Base-by-base conservation (phyloP, 83 land plant genomes). In the Picea abies region DNA sequence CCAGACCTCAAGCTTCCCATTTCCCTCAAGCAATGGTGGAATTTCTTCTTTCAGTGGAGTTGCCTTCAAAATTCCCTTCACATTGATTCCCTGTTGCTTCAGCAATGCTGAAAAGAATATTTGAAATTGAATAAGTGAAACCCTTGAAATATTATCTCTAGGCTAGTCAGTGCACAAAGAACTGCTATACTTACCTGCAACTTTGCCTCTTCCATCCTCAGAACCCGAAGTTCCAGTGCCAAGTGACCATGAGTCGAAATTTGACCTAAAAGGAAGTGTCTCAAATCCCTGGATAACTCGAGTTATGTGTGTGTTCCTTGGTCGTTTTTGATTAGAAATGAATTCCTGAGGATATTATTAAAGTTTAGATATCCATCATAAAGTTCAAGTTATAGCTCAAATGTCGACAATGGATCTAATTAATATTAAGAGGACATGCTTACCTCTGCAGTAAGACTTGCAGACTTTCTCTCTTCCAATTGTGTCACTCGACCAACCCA, bases 181-280 rank as follows among this genome's bases (percentile, higher is more conserved):
- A 60, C 25, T 22, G n/a, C 65, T 77, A 35, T 29, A 63, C 66
- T 61, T 84, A 93, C 95, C 99, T 87, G 99, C 99, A 81, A 98
- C 99, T 91, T 96, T 96, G 81, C 99, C 99, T 88, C 97, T 86
- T 81, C 99, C 97, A 64, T 97, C 98, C 86, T 96, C 99, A 81
- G 93, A 87, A 41, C 83, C 90, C 80, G 93, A 81, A 68, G 84
- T 79, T 61, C 84, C 89, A 22, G 90, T 52, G 78, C 89, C 90
- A 6, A 81, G 67, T 10, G 99, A 92, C 99, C 99, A 97, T 26
- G 94, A 90, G n/a, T 93, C 97, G 87, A 98, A 98, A 78, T 94
- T 86, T 67, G 97, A 88, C 85, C 92, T 95, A 86, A 98, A 98
- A 75, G 91, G 71, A 79, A 90, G 86, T 79, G 97, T 84, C 86